Conservation (phyloP, 352 stramenopile genomes). For the Saprolegnia parasitica region DNA sequence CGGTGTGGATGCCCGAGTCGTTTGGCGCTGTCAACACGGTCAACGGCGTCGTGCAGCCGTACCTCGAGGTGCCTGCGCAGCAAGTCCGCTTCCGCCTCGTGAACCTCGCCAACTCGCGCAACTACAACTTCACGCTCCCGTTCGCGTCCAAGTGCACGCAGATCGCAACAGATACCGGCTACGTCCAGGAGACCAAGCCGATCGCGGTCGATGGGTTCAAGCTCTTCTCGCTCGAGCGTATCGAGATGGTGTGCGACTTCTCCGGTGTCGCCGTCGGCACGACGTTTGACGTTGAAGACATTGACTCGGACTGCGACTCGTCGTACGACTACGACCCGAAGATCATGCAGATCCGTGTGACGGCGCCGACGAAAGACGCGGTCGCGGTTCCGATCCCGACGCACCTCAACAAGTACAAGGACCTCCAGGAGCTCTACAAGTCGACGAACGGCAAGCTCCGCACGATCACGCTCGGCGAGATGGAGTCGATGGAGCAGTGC, state of each 20-base stretch:
- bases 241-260: constrained; percentile 63
- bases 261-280: constrained; percentile 36
- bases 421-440: constrained; percentile 50
- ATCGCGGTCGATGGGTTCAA: constrained; percentile 32
- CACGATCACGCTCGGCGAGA: constrained; percentile 50
- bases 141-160: constrained; percentile 57
- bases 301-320: constrained; percentile 37
- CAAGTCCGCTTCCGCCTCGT: constrained; percentile 58
- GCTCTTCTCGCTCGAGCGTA: constrained; percentile 55
- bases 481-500: constrained; percentile 43
- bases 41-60: constrained; percentile 70
- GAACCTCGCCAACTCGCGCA: constrained; percentile 57
- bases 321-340: constrained; percentile 44
- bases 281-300: constrained; percentile 49
- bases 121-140: constrained; percentile 72
- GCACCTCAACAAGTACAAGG: constrained; percentile 43
- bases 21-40: constrained; percentile 58
- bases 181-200: constrained; percentile 40
- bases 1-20: constrained; percentile 55
- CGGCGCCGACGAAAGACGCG: constrained; percentile 35
- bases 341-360: constrained; percentile 51
- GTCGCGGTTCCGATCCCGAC: constrained; percentile 39
- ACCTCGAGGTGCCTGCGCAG: constrained; percentile 48
- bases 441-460: constrained; percentile 48
- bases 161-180: constrained; percentile 63